Evolutionary conservation across 2,329 filamentous ascomycete genomes (phyloP).

Genomic region (Colletotrichum liriopes): DNA sequence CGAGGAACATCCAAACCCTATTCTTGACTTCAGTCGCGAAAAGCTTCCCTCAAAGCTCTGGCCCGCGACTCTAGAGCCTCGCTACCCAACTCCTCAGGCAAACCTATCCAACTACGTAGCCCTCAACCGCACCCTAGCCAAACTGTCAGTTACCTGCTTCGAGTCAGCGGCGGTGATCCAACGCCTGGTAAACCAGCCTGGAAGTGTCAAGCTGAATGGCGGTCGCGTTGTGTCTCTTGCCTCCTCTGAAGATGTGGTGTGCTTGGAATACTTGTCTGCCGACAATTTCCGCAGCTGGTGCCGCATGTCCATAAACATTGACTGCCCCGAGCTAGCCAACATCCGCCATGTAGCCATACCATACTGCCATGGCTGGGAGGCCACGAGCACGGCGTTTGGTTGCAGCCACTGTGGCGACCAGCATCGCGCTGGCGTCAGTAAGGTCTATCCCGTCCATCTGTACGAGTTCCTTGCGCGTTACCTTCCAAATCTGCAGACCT

Average conservation of each 20-base stretch:
- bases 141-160: slow-evolving; percentile 32
- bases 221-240: slow-evolving; percentile 51
- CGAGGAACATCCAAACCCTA: slow-evolving; percentile 43
- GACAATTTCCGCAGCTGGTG: slow-evolving; percentile 49
- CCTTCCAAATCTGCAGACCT: slow-evolving; percentile 58
- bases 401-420: slow-evolving; percentile 55
- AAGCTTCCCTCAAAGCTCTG: slow-evolving; percentile 39
- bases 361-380: slow-evolving; percentile 60
- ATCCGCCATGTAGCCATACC: slow-evolving; percentile 59
- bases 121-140: slow-evolving; percentile 45
- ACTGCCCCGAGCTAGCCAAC: slow-evolving; percentile 50
- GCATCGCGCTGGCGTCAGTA: slow-evolving; percentile 48
- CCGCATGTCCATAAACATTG: slow-evolving; percentile 47
- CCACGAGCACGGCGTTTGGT: slow-evolving; percentile 45
- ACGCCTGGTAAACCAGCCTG: slow-evolving; percentile 27
- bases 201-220: slow-evolving; percentile 47
- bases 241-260: slow-evolving; percentile 51
- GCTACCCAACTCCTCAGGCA: slow-evolving; percentile 49
- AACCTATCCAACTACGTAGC: slow-evolving; percentile 53
- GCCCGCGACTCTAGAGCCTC: slow-evolving; percentile 46
- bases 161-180: slow-evolving; percentile 28
- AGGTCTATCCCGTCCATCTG: slow-evolving; percentile 57
- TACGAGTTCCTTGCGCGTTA: slow-evolving; percentile 62
- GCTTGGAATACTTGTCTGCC: slow-evolving; percentile 54
- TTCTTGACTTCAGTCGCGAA: slow-evolving; percentile 47